These are phyloP conservation scores for Mimosa bimucronata DNA, from an alignment of 306 rosid genomes.

Conservation along the genomic window DNA sequence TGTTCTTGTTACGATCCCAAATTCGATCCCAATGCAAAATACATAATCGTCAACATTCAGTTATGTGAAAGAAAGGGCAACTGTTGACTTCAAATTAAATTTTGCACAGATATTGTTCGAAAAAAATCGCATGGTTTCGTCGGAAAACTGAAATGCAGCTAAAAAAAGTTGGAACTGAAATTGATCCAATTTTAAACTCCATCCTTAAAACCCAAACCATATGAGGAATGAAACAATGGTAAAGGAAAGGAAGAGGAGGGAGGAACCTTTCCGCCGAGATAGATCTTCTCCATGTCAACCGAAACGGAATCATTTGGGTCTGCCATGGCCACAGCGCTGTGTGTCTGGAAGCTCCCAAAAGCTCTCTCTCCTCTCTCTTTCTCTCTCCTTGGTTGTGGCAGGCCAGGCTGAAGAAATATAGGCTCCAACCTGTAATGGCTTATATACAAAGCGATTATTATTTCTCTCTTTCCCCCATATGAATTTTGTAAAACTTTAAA, in stretches of 20 bases:
- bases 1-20: constrained; percentile 21
- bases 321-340: constrained; percentile 68
- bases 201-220: constrained; percentile 32
- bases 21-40: constrained; percentile 28
- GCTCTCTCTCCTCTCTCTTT: constrained; percentile 22
- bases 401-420: constrained; percentile 38
- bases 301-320: constrained; percentile 77
- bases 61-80: neutral
- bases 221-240: neutral
- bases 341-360: constrained; percentile 56
- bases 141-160: constrained; percentile 40
- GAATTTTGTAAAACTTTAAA: no score
- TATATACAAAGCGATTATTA: constrained; percentile 57
- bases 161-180: neutral
- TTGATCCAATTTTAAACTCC: constrained; percentile 18
- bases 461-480: neutral
- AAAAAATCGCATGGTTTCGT: neutral
- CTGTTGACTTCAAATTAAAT: constrained; percentile 12
- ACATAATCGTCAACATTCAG: neutral
- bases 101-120: constrained; percentile 8
- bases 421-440: constrained; percentile 52
- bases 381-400: neutral
- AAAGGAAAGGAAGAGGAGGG: neutral
- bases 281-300: constrained; percentile 85
- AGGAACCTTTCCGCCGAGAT: constrained; percentile 90